Base-by-base conservation (phyloP, 1,139 yeast species). In the Scheffersomyces illinoinensis region DNA sequence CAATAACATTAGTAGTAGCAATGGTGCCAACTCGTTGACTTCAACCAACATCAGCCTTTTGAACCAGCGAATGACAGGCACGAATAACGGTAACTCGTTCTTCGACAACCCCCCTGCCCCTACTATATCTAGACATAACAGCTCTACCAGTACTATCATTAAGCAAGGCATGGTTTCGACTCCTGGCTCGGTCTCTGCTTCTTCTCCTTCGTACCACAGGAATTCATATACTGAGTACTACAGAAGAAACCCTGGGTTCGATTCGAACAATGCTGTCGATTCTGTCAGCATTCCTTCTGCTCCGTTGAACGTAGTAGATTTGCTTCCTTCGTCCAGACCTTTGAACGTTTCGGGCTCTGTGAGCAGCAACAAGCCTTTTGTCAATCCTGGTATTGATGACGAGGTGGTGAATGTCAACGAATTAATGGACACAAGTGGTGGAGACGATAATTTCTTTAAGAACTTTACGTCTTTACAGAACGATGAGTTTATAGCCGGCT, bases 41-140 rank as follows among this genome's bases (percentile, higher is more conserved):
- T 69, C 74, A 4, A 66, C 71, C 52, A 76, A 75, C 59, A 68
- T 74, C 50, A 71, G 66, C 54, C 60, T 73, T 7, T 66, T 74
- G 54, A 75, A 73, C 61, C 76, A 68, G 58, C 63, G 75, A 43
- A 69, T 68, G 53, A 55, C 64, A 19, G 55, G 48, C 21, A 61
- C 67, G 20, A 68, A 64, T 54, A 26, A 24, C 33, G 49, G 47
- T 23, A 65, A 67, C 53, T 63, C 71, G 23, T 77, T 71, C 62
- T 77, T 77, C 61, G 82, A 77, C 55, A 66, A 58, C 49, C 64
- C 67, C 23, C 56, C 58, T 12, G 48, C 39, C 21, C 18, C 56
- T 20, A 56, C 56, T 17, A 57, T 60, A 18, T 62, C 66, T n/a
- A 57, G 68, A 46, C 61, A 63, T 58, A 65, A 62, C 61, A 65